These are phyloP conservation scores for Pythium brachiatum DNA, from an alignment of 352 stramenopile genomes.

Conservation along the genomic window DNA sequence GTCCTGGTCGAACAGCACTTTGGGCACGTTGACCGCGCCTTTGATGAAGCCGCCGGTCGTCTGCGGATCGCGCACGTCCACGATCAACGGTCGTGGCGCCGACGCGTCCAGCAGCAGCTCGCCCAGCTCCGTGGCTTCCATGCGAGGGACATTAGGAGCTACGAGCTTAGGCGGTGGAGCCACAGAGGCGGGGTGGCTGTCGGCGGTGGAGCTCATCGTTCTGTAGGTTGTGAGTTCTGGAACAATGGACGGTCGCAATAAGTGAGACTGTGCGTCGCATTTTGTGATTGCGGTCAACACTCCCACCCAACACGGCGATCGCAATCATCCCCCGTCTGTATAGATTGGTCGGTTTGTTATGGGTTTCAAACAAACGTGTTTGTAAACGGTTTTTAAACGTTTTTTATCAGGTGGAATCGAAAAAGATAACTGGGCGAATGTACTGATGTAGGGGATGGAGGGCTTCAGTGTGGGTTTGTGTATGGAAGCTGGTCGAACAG, in stretches of 20 bases:
- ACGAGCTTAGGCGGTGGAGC: slow-evolving; percentile 17
- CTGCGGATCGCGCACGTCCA: slow-evolving; percentile 34
- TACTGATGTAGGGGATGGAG: too few species aligned
- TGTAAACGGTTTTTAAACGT: too few species aligned
- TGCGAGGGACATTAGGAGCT: slow-evolving; percentile 22
- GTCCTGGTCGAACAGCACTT: slow-evolving; percentile 33
- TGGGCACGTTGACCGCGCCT: slow-evolving; percentile 34
- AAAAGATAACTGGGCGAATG: too few species aligned
- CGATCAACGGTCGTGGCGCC: slow-evolving; percentile 15
- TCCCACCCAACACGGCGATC: not conserved
- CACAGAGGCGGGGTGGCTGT: not conserved
- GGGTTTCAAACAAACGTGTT: too few species aligned
- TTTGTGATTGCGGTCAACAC: slow-evolving; percentile 1
- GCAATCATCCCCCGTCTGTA: too few species aligned
- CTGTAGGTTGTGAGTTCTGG: not conserved
- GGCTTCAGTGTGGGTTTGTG: too few species aligned
- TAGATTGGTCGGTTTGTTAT: too few species aligned
- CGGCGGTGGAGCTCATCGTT: slow-evolving; percentile 1
- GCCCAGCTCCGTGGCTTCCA: slow-evolving; percentile 27
- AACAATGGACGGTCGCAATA: slow-evolving; percentile 8
- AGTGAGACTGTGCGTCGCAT: not conserved
- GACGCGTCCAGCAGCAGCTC: slow-evolving; percentile 14
- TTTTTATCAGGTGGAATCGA: too few species aligned
- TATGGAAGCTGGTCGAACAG: too few species aligned
- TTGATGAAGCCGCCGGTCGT: slow-evolving; percentile 36